A percentile compares a stretch with the other conserved stretches of the same genome.
Evolutionary conservation across 1,284 basidiomycete genomes (phyloP).

Genomic region (Ustilago crameri): DNA sequence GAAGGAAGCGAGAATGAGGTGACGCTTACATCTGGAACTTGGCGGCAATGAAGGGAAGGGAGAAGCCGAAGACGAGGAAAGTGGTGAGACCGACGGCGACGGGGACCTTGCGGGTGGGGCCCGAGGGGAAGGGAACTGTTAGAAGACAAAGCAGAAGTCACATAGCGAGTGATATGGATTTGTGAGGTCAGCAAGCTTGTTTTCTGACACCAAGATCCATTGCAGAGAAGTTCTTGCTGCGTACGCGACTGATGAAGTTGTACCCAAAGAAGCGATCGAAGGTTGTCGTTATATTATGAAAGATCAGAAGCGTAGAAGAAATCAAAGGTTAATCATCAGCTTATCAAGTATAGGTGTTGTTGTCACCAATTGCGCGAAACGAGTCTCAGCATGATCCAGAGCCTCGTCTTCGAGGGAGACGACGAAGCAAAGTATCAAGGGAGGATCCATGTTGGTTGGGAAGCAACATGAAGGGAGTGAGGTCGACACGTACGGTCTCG

Average conservation of each 20-base stretch:
- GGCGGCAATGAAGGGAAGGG: conserved; percentile 61
- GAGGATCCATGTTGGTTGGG: background rate
- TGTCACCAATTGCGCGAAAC: background rate
- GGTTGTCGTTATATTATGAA: background rate
- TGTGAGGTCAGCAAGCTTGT: background rate
- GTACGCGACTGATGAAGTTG: conserved; percentile 19
- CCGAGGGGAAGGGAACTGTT: conserved; percentile 64
- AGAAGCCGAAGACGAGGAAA: conserved; percentile 62
- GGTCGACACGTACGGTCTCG: conserved; percentile 60
- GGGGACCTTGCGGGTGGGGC: conserved; percentile 60
- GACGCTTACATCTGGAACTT: conserved; percentile 61
- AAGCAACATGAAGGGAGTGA: background rate
- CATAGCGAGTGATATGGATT: background rate
- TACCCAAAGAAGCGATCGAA: background rate
- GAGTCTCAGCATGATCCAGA: background rate
- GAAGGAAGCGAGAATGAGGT: background rate
- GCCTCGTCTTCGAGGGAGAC: background rate
- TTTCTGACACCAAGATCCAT: background rate
- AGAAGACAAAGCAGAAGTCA: background rate
- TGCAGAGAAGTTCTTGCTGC: background rate
- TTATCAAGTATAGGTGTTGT: background rate
- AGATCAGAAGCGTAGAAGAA: background rate
- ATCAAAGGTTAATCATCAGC: background rate
- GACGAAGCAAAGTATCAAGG: background rate
- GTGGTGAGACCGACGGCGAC: conserved; percentile 55